A percentile compares a stretch with the other conserved stretches of the same genome.
Evolutionary conservation across 2,329 filamentous ascomycete genomes (phyloP).

Genomic region (Alternaria hordeiaustralica): DNA sequence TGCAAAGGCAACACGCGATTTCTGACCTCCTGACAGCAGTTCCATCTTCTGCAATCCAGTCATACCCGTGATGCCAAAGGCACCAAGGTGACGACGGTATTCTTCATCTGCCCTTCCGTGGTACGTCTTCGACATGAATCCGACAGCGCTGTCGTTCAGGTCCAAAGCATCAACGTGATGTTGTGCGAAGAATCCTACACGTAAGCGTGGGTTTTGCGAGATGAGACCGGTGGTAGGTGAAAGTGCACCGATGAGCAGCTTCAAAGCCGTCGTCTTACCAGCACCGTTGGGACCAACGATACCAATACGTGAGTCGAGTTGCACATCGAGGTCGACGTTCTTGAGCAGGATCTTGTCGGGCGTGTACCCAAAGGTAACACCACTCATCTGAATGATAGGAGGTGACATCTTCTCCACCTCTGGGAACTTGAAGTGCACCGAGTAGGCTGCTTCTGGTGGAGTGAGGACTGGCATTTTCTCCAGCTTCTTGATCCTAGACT

Average conservation of each 20-base stretch:
- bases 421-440: slow-evolving; percentile 95
- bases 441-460: slow-evolving; percentile 90
- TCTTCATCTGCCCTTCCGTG: slow-evolving; percentile 94
- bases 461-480: slow-evolving; percentile 95
- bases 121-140: slow-evolving; percentile 94
- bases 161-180: slow-evolving; percentile 98
- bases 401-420: slow-evolving; percentile 97
- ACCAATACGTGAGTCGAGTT: slow-evolving; percentile 96
- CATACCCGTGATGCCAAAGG: slow-evolving; percentile 85
- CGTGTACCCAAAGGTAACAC: slow-evolving; percentile 87
- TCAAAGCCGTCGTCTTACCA: slow-evolving; percentile 97
- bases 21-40: slow-evolving; percentile 93
- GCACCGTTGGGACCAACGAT: slow-evolving; percentile 99
- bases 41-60: slow-evolving; percentile 97
- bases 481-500: slow-evolving; percentile 98
- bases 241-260: slow-evolving; percentile 91
- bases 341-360: slow-evolving; percentile 78
- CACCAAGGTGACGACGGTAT: slow-evolving; percentile 92
- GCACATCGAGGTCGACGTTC: slow-evolving; percentile 93
- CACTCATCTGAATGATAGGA: slow-evolving; percentile 96
- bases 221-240: slow-evolving; percentile 79
- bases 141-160: slow-evolving; percentile 84
- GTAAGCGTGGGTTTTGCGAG: slow-evolving; percentile 83
- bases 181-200: slow-evolving; percentile 96
- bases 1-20: slow-evolving; percentile 98